Percentiles rank a stretch among this genome's conserved stretches.
phyloP scores from a whole-genome alignment of 805 yeast genomes.

The Barnettozyma populi region DNA sequence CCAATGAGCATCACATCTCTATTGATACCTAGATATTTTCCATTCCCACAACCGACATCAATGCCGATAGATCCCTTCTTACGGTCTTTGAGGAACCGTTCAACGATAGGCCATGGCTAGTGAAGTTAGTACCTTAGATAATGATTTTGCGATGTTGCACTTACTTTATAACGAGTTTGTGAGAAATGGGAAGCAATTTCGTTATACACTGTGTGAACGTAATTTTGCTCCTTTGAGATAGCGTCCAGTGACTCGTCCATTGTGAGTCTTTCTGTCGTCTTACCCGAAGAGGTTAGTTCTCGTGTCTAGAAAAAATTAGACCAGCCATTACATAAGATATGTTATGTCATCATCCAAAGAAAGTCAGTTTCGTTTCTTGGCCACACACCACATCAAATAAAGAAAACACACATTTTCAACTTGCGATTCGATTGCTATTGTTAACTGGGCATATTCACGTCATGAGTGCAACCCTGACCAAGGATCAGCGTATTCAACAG shows the following conservation, averaged over 20 bases:
- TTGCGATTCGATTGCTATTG: background rate
- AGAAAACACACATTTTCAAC: background rate
- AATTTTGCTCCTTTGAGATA: conserved; percentile 58
- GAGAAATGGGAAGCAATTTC: conserved; percentile 92
- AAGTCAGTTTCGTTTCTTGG: too few relatives aligned
- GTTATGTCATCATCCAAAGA: background rate
- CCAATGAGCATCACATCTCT: conserved; percentile 67
- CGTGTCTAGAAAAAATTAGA: too few relatives aligned
- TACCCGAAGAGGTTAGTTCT: too few relatives aligned
- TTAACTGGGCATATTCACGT: background rate
- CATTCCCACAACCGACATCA: conserved; percentile 97
- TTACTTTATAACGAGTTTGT: conserved; percentile 73
- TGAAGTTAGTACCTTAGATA: conserved; percentile 1
- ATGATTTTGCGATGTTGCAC: conserved; percentile 2
- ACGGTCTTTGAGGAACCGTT: conserved; percentile 50
- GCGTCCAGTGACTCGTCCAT: conserved; percentile 36
- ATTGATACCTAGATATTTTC: conserved; percentile 79
- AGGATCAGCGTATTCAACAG: conserved; percentile 5
- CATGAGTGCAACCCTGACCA: background rate
- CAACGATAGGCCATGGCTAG: conserved; percentile 95
- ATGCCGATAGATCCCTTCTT: conserved; percentile 63
- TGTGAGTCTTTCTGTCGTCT: background rate
- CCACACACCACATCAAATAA: too few relatives aligned
- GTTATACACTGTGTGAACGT: conserved; percentile 90
- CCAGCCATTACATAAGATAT: background rate